Percentiles rank a stretch among this genome's conserved stretches.
Conservation (phyloP, 2,329 filamentous ascomycete genomes). For the Colletotrichum australisinense region DNA sequence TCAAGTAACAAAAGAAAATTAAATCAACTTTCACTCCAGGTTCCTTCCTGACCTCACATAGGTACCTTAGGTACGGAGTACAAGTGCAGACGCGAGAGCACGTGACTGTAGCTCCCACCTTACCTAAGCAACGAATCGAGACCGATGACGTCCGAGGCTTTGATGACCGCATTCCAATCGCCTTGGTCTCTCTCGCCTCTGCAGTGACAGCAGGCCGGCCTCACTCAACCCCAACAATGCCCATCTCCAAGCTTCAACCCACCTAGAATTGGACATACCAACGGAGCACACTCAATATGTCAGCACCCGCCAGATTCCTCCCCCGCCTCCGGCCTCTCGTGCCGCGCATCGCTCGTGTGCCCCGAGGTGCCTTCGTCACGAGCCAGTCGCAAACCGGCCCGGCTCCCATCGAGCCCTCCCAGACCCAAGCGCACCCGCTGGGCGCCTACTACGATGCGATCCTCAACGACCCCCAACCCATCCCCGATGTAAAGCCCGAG, state of each 20-base stretch:
- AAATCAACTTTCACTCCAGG: too few relatives aligned
- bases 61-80: neutral
- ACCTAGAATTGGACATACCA: conserved; percentile 7
- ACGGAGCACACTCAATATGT: conserved; percentile 42
- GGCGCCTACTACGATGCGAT: conserved; percentile 71
- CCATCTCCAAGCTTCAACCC: conserved; percentile 3
- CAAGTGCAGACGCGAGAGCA: neutral
- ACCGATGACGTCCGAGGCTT: conserved; percentile 48
- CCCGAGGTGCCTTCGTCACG: conserved; percentile 42
- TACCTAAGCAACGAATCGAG: conserved; percentile 31
- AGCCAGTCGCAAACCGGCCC: conserved; percentile 42
- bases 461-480: conserved; percentile 58
- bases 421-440: conserved; percentile 58
- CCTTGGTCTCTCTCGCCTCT: conserved; percentile 1
- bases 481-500: conserved; percentile 55
- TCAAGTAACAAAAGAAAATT: too few relatives aligned
- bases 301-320: conserved; percentile 43
- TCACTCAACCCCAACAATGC: conserved; percentile 25
- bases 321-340: conserved; percentile 45
- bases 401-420: conserved; percentile 41
- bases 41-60: neutral
- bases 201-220: conserved; percentile 25
- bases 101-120: neutral
- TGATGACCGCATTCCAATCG: conserved; percentile 30
- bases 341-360: conserved; percentile 39